Evolutionary conservation across 2,329 filamentous ascomycete genomes (phyloP), one percentile per base, ranked within the genome.

Genomic region (Dactylellina parvicollis): DNA sequence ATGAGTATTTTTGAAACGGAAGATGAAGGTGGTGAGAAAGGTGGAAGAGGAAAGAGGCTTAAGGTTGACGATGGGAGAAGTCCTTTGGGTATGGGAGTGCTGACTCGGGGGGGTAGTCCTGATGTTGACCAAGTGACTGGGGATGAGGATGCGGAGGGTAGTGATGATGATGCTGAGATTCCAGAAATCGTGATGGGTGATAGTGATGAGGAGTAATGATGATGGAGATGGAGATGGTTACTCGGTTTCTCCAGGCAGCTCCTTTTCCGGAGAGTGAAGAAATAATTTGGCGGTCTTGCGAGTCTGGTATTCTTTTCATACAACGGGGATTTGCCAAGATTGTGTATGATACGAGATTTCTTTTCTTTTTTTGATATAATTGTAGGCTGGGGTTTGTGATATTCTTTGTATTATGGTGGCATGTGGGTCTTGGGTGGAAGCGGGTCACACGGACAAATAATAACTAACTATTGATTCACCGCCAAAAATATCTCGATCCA

Each of bases 161-260:
- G 49, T 12, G 67, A 73, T 18, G 62, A 67, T 20, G 61, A 67
- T 16, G 61, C 60, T 16, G 64, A 22, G 18, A 74, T 74, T n/a
- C 70, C 70, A 1, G 70, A 74, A 50, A 74, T 74, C 36, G 56
- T 69, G n/a, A 74, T 74, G 70, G 70, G 56, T 7, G 66, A 64
- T 40, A 69, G 64, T 28, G 64, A 64, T 42, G 70, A 69, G 12
- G 64, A 69, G 18, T 60, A 28, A 55, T 34, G 5, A 38, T n/a
- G 34, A 38, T 32, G 30, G 5, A 32, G 12, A 5, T 14, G 24
- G 22, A 4, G 24, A 12, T 12, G 26, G 12, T 52, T 52, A 9
- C 7, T 26, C 12, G 14, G 4, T 20, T 18, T 28, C 20, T 20
- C 47, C 22, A 32, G 5, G 30, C 30, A 32, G 30, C 30, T n/a